phyloP scores from a whole-genome alignment of 305 asterid genomes.

The Plantago rigida region DNA sequence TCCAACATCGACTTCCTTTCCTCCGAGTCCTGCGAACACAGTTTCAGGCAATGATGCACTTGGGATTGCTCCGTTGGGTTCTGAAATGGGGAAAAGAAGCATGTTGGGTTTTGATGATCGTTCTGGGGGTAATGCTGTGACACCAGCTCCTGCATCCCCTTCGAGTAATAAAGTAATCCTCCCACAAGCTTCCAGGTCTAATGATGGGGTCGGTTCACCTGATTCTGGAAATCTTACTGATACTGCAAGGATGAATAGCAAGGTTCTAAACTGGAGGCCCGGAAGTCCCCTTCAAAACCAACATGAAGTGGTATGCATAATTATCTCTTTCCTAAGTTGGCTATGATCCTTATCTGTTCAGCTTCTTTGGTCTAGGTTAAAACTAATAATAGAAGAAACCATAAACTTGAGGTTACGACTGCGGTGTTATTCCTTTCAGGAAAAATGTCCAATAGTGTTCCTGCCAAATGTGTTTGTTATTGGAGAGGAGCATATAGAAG shows the following conservation, averaged over 20 bases:
- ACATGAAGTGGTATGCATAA: slow-evolving; percentile 56
- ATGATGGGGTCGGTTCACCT: slow-evolving; percentile 54
- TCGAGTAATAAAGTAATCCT: slow-evolving; percentile 54
- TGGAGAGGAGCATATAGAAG: no score
- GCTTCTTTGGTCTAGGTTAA: neutral
- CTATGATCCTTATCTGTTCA: neutral
- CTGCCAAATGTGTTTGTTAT: no score
- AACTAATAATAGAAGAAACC: no score
- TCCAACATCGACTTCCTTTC: slow-evolving; percentile 49
- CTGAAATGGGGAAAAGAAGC: slow-evolving; percentile 68
- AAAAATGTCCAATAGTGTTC: no score
- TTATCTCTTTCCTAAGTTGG: slow-evolving; percentile 1
- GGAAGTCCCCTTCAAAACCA: slow-evolving; percentile 80
- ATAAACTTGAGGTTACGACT: no score
- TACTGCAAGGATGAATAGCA: slow-evolving; percentile 38
- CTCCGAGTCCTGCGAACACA: slow-evolving; percentile 31
- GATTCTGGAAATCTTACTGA: slow-evolving; percentile 62
- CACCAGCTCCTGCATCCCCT: slow-evolving; percentile 57
- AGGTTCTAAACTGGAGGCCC: slow-evolving; percentile 88
- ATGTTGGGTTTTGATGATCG: slow-evolving; percentile 73
- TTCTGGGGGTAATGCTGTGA: slow-evolving; percentile 48
- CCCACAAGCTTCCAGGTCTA: slow-evolving; percentile 62
- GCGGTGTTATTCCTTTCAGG: no score
- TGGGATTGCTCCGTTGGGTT: slow-evolving; percentile 36
- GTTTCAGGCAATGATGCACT: slow-evolving; percentile 41